These are phyloP conservation scores for Melanopsichium pennsylvanicum DNA, from an alignment of 1,284 basidiomycete species.

Conservation along the genomic window DNA sequence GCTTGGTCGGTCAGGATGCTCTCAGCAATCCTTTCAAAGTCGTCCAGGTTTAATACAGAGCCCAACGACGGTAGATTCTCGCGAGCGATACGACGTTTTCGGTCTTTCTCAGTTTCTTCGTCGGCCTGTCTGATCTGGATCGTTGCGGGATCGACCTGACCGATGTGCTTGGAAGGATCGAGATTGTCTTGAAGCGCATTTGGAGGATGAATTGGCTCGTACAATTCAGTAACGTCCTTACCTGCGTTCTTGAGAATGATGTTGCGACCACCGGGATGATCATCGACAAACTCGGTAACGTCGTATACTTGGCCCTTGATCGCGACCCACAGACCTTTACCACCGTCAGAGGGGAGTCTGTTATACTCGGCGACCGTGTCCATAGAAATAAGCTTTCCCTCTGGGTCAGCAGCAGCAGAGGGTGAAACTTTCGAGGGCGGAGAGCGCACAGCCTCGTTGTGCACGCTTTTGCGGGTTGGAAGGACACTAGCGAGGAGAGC, in stretches of 20 bases:
- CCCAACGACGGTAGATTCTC: conserved; percentile 72
- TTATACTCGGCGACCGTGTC: conserved; percentile 55
- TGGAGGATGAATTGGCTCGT: conserved; percentile 62
- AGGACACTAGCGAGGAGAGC: conserved; percentile 24
- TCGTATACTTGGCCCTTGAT: conserved; percentile 65
- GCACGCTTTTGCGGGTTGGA: conserved; percentile 10
- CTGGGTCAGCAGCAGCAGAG: conserved; percentile 26
- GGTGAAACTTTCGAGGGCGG: conserved; percentile 24
- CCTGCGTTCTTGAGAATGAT: conserved; percentile 83
- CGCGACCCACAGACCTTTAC: conserved; percentile 56
- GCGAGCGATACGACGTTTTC: conserved; percentile 30
- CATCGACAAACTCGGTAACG: conserved; percentile 79
- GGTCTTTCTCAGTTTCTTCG: conserved; percentile 38
- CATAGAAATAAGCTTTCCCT: conserved; percentile 46
- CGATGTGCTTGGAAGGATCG: conserved; percentile 49
- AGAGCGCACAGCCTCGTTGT: conserved; percentile 21
- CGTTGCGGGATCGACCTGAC: conserved; percentile 52
- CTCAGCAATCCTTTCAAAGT: conserved; percentile 75
- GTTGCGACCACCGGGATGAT: conserved; percentile 81
- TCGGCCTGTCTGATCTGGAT: conserved; percentile 39
- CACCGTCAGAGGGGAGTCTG: conserved; percentile 41
- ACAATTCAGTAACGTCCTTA: conserved; percentile 71
- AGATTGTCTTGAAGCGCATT: conserved; percentile 60
- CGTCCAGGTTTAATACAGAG: conserved; percentile 84
- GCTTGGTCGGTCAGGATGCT: conserved; percentile 57